Base-by-base conservation (phyloP, 257 asterid species). In the Salvia splendens region DNA sequence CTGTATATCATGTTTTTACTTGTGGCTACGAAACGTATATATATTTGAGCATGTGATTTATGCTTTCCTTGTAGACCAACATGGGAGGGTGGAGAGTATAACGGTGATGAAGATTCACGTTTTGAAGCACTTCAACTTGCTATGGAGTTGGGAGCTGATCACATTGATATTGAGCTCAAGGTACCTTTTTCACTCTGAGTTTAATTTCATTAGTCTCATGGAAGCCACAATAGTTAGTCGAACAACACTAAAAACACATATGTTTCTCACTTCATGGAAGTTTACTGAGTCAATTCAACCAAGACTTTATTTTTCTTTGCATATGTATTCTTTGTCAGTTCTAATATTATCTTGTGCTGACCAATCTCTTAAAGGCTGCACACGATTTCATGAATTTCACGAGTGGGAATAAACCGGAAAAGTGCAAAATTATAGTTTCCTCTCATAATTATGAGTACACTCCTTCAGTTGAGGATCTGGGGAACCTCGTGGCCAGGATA, bases 51-150 rank as follows among this genome's bases (percentile, higher is more conserved):
- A 38, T 42, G 62, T 66, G 69, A 56, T 58, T 64, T 16, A 41
- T 80, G 42, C 17, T 68, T 77, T 71, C 68, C 28, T 54, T 17
- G 50, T 73, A 94, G 99, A 80, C 99, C 99, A 30, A 74, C 46
- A 32, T 93, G 99, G 99, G 99, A 93, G 84, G 99, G 99, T 75
- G 99, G 99, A 74, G 79, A 76, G 66, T 93, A 93, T 70, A 85
- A 74, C 72, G 99, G 99, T 67, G 96, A 86, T 72, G 99, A 93
- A 68, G 81, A 60, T 50, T 73, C 75, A 70, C 93, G 97, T 61
- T 73, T 82, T 47, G 74, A 63, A 14, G 96, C 81, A 35, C 96
- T 93, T 75, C 91, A 42, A 48, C 77, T 86, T 53, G 96, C 96
- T 73, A 90, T 93, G 96, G 91, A 90, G 73, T 76, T 84, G 87